Evolutionary conservation across 139 green algal species (phyloP).

Genomic region (Microglena sp.): DNA sequence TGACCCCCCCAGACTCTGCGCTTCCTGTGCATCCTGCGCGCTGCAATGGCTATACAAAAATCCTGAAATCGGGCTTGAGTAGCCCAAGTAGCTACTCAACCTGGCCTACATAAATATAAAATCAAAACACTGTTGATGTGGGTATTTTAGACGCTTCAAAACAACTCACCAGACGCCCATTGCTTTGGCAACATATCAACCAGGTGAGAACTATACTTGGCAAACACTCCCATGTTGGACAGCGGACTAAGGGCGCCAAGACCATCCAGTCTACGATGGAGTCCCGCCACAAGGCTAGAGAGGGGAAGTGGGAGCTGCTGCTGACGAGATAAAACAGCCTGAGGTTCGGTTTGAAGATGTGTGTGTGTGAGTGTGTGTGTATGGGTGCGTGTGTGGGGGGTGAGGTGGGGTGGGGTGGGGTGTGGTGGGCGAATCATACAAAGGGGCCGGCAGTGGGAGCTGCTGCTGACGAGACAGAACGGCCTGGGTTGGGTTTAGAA

Average conservation of each 20-base stretch:
- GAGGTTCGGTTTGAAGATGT: background rate
- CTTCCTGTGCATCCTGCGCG: too few relatives aligned
- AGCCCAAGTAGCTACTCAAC: too few relatives aligned
- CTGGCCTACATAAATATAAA: too few relatives aligned
- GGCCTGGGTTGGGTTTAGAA: too few relatives aligned
- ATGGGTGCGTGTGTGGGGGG: background rate
- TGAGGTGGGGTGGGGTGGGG: too few relatives aligned
- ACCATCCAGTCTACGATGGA: conserved; percentile 15
- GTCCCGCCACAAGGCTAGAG: conserved; percentile 10
- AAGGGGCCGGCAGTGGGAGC: too few relatives aligned
- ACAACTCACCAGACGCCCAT: conserved; percentile 7
- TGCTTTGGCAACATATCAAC: conserved; percentile 36
- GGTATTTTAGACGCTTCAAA: background rate
- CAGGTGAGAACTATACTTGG: conserved; percentile 21
- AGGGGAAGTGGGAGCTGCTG: too few relatives aligned
- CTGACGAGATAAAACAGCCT: background rate
- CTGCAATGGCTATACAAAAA: too few relatives aligned
- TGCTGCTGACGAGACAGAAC: too few relatives aligned
- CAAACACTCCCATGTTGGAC: conserved; percentile 12
- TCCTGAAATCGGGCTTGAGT: too few relatives aligned
- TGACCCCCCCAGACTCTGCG: too few relatives aligned
- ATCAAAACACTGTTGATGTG: too few relatives aligned
- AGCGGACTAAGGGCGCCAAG: conserved; percentile 10
- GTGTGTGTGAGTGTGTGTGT: conserved; percentile 6
- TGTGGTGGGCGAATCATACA: background rate